A percentile compares a stretch with the other conserved stretches of the same genome.
These are phyloP conservation scores for Scedosporium minutisporum DNA, from an alignment of 2,329 filamentous ascomycete species.

Conservation along the genomic window DNA sequence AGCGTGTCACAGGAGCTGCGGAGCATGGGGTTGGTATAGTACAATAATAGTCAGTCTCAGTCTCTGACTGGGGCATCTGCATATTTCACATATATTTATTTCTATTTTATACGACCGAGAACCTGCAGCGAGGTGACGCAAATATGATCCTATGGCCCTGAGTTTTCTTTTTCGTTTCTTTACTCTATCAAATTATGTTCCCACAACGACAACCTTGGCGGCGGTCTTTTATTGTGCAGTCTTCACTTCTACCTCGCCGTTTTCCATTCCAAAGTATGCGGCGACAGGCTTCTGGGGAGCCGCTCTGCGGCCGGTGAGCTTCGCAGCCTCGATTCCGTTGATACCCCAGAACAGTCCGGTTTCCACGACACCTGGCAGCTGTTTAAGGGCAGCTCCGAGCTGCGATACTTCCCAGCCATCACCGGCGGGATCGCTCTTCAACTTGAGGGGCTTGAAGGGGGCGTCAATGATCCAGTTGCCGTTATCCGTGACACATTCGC, in stretches of 20 bases:
- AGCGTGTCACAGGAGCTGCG: constrained; percentile 6
- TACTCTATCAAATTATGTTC: neutral
- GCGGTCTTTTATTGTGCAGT: neutral
- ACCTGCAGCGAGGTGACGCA: neutral
- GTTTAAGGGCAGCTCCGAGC: constrained; percentile 55
- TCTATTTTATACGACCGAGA: neutral
- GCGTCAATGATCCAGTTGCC: constrained; percentile 80
- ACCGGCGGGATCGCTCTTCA: constrained; percentile 40
- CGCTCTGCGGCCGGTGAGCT: constrained; percentile 51
- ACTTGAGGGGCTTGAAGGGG: constrained; percentile 66
- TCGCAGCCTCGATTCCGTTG: constrained; percentile 59
- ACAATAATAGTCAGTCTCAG: constrained; percentile 8
- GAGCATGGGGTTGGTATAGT: constrained; percentile 8
- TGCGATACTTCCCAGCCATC: constrained; percentile 49
- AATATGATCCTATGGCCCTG: too few relatives aligned
- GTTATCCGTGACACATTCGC: constrained; percentile 56
- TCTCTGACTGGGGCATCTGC: neutral
- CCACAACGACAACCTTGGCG: neutral
- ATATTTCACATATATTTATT: constrained; percentile 1
- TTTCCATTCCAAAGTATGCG: constrained; percentile 88
- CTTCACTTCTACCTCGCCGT: constrained; percentile 54
- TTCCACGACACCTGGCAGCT: constrained; percentile 73
- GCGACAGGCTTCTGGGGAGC: constrained; percentile 71
- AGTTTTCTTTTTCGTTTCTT: neutral
- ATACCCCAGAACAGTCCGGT: constrained; percentile 82